Base-by-base conservation (phyloP, 805 yeast species). In the Candida peoriensis region DNA sequence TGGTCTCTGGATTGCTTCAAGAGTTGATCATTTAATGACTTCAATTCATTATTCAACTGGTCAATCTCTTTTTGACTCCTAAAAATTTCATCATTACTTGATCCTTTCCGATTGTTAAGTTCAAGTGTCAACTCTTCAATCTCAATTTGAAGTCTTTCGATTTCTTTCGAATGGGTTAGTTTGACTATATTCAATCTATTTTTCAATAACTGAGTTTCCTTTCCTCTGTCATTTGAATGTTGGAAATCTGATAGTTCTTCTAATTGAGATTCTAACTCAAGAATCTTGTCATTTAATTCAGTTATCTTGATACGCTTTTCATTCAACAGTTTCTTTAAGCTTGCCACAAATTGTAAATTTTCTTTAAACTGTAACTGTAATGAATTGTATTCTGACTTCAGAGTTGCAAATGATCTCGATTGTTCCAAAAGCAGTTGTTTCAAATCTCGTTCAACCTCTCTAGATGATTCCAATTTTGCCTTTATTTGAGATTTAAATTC, bases 151-250 rank as follows among this genome's bases (percentile, higher is more conserved):
- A 48, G 28, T 8, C 22, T 31, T 12, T 46, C 49, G 20, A 54
- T 20, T 15, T 52, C 56, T 23, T 41, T 47, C 1, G 51, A 29
- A 20, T 51, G 54, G 20, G 44, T 52, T 22, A 41, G 18, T 16
- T 47, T 52, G 5, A 46, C 42, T 13, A 48, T 33, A 3, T 39
- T 43, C 7, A 52, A 26, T 25, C 55, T 38, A 26, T 39, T 46
- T 36, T 42, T 52, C 34, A 46, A 24, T 8, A 49, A 36, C 25
- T 43, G 42, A 3, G 47, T 30, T 26, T 50, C 57, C n/a, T 46
- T 36, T 10, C 31, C 45, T 11, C 38, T 37, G 11, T 28, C 23
- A 6, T 26, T 32, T 3, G 37, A 16, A 13, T 24, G 21, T 20
- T 30, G 28, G 2, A 21, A 11, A 5, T 37, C 47, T 5, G 29